Conservation (phyloP, 352 stramenopile genomes). For the Phytophthora parvispora region DNA sequence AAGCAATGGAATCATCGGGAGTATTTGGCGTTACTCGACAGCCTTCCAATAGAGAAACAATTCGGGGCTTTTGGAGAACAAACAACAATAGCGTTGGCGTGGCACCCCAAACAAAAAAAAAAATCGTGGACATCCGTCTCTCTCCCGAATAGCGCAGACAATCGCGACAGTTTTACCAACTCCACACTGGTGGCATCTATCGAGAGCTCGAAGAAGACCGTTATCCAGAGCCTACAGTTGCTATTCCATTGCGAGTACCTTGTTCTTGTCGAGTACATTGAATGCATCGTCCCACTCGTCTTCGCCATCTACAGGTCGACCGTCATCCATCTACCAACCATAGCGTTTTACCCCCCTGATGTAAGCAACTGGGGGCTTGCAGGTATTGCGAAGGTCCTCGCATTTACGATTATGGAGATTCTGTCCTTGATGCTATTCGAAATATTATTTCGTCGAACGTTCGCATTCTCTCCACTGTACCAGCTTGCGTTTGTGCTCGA, state of each 20-base stretch:
- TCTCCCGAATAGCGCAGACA: not conserved
- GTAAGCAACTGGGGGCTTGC: conserved; percentile 3
- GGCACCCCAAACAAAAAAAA: not conserved
- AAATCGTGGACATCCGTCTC: not conserved
- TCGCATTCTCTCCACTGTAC: not conserved
- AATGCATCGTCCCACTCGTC: conserved; percentile 9
- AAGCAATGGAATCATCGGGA: not conserved
- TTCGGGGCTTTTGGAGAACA: not conserved
- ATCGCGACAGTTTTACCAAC: not conserved
- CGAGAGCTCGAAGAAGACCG: conserved; percentile 3
- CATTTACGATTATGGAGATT: not conserved
- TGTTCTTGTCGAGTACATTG: conserved; percentile 9
- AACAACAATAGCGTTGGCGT: not conserved
- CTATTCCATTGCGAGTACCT: conserved; percentile 19
- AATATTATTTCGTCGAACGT: not conserved
- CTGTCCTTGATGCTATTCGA: not conserved
- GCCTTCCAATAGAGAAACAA: not conserved
- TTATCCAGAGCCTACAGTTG: conserved; percentile 3
- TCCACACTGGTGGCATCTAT: not conserved
- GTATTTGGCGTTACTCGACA: not conserved
- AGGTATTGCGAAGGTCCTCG: not conserved
- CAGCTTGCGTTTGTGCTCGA: not conserved
- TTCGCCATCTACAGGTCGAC: conserved; percentile 1
- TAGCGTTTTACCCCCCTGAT: not conserved
- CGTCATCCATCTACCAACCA: not conserved